phyloP scores from a whole-genome alignment of 2,329 filamentous ascomycete species.

The Exophiala sp. region DNA sequence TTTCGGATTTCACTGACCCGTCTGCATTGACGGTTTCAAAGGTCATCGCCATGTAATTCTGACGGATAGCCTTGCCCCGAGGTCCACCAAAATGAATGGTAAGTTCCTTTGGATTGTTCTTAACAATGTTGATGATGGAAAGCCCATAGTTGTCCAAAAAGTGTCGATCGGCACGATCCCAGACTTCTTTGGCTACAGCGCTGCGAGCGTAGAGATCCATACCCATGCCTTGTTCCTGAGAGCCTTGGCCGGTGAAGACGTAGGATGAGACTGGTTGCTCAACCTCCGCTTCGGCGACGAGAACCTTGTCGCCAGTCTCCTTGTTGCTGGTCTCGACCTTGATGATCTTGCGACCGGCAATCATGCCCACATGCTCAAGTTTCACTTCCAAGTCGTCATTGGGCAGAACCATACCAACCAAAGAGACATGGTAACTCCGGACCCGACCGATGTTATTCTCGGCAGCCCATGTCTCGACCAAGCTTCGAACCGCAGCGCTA shows the following conservation, averaged over 20 bases:
- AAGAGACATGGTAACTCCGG: constrained; percentile 89
- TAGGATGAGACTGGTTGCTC: constrained; percentile 96
- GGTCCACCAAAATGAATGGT: constrained; percentile 97
- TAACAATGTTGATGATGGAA: constrained; percentile 96
- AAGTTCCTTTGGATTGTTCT: constrained; percentile 98
- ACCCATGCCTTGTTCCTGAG: constrained; percentile 98
- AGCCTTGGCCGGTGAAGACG: constrained; percentile 96
- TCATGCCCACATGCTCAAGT: constrained; percentile 95
- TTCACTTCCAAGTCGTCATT: constrained; percentile 94
- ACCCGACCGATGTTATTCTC: constrained; percentile 98
- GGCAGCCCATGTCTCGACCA: constrained; percentile 97
- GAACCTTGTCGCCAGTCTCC: constrained; percentile 92
- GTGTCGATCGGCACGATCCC: constrained; percentile 96
- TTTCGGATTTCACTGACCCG: constrained; percentile 92
- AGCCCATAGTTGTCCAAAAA: constrained; percentile 99
- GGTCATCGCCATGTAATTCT: constrained; percentile 99
- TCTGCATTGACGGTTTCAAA: constrained; percentile 96
- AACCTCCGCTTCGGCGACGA: constrained; percentile 91
- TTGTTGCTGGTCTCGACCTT: constrained; percentile 95
- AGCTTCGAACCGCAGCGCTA: constrained; percentile 86
- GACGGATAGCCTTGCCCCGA: constrained; percentile 90
- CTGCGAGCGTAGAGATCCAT: constrained; percentile 98
- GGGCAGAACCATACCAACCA: constrained; percentile 98
- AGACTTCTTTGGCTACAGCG: constrained; percentile 89
- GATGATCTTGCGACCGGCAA: constrained; percentile 97